phyloP scores from a whole-genome alignment of 2,329 filamentous ascomycete species.

The Salinomyces thailandicus region DNA sequence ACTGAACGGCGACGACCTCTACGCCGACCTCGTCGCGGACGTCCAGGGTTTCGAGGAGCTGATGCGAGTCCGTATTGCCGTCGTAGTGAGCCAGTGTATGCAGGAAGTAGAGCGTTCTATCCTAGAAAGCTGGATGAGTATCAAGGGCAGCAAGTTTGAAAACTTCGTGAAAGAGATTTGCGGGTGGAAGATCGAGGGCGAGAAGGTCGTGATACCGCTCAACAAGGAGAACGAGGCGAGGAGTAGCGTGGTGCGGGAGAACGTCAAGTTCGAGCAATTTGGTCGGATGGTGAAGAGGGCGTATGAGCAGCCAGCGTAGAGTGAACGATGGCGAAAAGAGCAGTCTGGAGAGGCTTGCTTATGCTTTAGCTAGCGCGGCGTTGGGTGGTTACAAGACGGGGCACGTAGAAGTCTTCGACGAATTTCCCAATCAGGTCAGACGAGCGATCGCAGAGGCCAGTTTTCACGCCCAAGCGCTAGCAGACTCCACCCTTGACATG shows the following conservation, averaged over 20 bases:
- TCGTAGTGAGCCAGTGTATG: conserved; percentile 78
- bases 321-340: neutral
- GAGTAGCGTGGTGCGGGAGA: conserved; percentile 89
- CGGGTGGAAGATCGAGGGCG: conserved; percentile 69
- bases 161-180: conserved; percentile 46
- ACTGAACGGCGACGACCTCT: conserved; percentile 86
- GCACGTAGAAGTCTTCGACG: too few species aligned
- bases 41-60: conserved; percentile 91
- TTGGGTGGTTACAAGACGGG: neutral
- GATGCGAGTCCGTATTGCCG: conserved; percentile 79
- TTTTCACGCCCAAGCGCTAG: too few species aligned
- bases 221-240: conserved; percentile 98
- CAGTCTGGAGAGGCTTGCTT: neutral
- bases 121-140: conserved; percentile 41
- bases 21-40: conserved; percentile 89
- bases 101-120: conserved; percentile 51
- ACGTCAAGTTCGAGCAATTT: conserved; percentile 85
- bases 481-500: too few species aligned
- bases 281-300: conserved; percentile 68
- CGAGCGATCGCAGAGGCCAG: too few species aligned
- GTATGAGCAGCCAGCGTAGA: conserved; percentile 64
- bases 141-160: conserved; percentile 38
- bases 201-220: conserved; percentile 62
- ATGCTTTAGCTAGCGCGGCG: neutral
- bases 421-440: too few species aligned